Conservation (phyloP, 116 monocot genomes). For the Thalassia testudinum region DNA sequence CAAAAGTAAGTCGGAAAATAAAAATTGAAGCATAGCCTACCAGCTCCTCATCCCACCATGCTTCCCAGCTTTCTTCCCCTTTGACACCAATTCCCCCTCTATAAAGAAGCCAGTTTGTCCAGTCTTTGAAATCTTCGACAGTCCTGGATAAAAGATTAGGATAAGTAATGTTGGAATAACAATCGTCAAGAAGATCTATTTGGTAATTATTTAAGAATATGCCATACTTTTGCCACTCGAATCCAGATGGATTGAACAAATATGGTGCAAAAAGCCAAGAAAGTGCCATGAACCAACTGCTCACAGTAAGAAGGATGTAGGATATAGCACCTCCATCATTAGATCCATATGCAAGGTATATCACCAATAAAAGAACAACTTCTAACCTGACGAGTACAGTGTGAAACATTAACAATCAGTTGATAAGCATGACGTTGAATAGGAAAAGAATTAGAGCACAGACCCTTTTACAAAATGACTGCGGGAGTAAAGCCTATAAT, state of each 20-base stretch:
- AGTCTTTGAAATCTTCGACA: slow-evolving; percentile 88
- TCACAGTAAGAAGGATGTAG: slow-evolving; percentile 74
- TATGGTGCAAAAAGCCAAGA: slow-evolving; percentile 99
- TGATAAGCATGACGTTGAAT: not conserved
- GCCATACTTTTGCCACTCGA: slow-evolving; percentile 96
- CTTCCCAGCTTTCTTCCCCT: slow-evolving; percentile 98
- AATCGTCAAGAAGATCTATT: not conserved
- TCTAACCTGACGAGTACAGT: slow-evolving; percentile 37
- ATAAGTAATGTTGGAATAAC: not conserved
- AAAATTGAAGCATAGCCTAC: slow-evolving; percentile 14
- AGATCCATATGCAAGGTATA: slow-evolving; percentile 75
- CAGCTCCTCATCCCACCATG: slow-evolving; percentile 98
- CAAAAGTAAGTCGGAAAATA: no score
- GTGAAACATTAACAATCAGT: not conserved
- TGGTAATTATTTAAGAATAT: not conserved
- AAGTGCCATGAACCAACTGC: slow-evolving; percentile 93
- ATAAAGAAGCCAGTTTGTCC: slow-evolving; percentile 94
- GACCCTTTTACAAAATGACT: slow-evolving; percentile 99
- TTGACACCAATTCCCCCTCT: slow-evolving; percentile 92
- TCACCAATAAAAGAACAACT: slow-evolving; percentile 58
- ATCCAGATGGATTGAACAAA: slow-evolving; percentile 91
- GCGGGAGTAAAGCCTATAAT: slow-evolving; percentile 93
- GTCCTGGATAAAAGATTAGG: slow-evolving; percentile 24
- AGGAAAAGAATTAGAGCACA: slow-evolving; percentile 5
- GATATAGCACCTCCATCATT: slow-evolving; percentile 46